A percentile compares a stretch with the other conserved stretches of the same genome.
Conservation (phyloP, 148 eudicot species). For the Chenopodium suecicum region DNA sequence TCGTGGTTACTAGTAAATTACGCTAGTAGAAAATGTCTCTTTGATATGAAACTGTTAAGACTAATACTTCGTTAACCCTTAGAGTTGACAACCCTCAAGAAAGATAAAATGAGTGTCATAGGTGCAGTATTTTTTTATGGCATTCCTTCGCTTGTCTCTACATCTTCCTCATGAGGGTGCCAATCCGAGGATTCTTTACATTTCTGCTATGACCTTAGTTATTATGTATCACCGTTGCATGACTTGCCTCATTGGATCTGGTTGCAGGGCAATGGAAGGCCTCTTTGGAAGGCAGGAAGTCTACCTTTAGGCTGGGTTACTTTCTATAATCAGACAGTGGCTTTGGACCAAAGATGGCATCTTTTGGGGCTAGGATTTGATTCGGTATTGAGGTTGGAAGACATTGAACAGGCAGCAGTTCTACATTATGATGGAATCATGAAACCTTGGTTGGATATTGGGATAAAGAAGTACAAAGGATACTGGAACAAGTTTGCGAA, state of each 20-base stretch:
- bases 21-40: too few species aligned
- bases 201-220: not conserved
- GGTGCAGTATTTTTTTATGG: too few species aligned
- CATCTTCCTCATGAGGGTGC: too few species aligned
- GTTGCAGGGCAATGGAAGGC: constrained; percentile 68
- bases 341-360: constrained; percentile 73
- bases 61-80: too few species aligned
- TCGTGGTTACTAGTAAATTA: not conserved
- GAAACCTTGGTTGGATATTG: constrained; percentile 98
- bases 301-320: constrained; percentile 94
- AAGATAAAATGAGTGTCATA: too few species aligned
- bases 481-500: constrained; percentile 68
- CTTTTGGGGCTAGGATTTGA: constrained; percentile 79
- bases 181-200: too few species aligned
- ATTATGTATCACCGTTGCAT: not conserved
- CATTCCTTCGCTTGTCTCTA: too few species aligned
- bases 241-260: constrained; percentile 5
- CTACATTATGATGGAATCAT: constrained; percentile 83
- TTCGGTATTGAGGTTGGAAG: constrained; percentile 40
- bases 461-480: constrained; percentile 61
- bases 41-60: too few species aligned
- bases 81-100: too few species aligned
- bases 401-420: constrained; percentile 70
- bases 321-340: constrained; percentile 65
- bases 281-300: constrained; percentile 68